A percentile compares a stretch with the other conserved stretches of the same genome.
phyloP scores from a whole-genome alignment of 768 basidiomycete species.

The Trametopsis cervina region DNA sequence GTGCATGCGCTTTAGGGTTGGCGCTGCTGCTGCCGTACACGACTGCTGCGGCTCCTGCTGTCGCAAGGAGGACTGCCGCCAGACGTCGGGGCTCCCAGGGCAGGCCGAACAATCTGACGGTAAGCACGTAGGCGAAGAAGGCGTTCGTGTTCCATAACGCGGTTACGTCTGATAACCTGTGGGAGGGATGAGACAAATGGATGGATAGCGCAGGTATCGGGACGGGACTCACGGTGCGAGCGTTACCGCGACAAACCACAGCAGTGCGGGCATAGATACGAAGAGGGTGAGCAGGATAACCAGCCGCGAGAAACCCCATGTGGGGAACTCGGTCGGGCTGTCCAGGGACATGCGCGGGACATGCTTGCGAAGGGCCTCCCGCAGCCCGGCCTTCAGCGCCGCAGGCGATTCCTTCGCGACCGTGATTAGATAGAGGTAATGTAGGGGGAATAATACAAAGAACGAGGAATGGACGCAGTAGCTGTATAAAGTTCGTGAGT shows the following conservation, averaged over 20 bases:
- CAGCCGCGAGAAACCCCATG: slow-evolving; percentile 28
- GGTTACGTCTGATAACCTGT: slow-evolving; percentile 77
- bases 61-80: slow-evolving; percentile 72
- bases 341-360: slow-evolving; percentile 11
- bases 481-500: slow-evolving; percentile 32
- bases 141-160: slow-evolving; percentile 80
- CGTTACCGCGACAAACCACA: slow-evolving; percentile 72
- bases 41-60: slow-evolving; percentile 70
- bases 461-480: slow-evolving; percentile 86
- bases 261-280: slow-evolving; percentile 54
- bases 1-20: slow-evolving; percentile 5
- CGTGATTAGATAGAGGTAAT: slow-evolving; percentile 58
- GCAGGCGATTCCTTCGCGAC: slow-evolving; percentile 41
- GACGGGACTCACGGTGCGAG: slow-evolving; percentile 54
- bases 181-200: not conserved
- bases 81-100: slow-evolving; percentile 60
- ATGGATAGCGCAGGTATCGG: slow-evolving; percentile 4
- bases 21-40: slow-evolving; percentile 63
- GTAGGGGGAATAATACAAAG: slow-evolving; percentile 72
- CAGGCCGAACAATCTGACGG: slow-evolving; percentile 60
- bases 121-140: slow-evolving; percentile 86
- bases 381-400: slow-evolving; percentile 46
- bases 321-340: slow-evolving; percentile 19
- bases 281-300: slow-evolving; percentile 40
- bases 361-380: slow-evolving; percentile 36